Base-by-base conservation (phyloP, 441 rosid species). In the Populus hybrid region DNA sequence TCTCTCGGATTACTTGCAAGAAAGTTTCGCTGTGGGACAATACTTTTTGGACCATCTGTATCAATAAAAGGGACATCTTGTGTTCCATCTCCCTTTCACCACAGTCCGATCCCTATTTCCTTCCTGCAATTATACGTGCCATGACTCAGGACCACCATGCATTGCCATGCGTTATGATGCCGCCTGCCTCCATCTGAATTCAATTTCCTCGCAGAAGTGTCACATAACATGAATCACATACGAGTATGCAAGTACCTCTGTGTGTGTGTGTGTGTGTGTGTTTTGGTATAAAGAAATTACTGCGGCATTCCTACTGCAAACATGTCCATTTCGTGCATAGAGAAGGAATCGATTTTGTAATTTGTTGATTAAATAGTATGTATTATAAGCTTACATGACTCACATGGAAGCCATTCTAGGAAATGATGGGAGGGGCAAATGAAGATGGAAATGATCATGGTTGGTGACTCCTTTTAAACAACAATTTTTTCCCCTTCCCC, bases 371-470 rank as follows among this genome's bases (percentile, higher is more conserved):
- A 53, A 7, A 8, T 5, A 23, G 24, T 20, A 67, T 67, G 0
- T 6, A 33, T 20, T 29, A 24, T 28, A 42, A 12, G 16, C 29
- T 45, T 4, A 66, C 2, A 69, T 0, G 9, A 6, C 67, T 90
- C 91, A 84, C 89, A 84, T 85, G 89, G 84, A 76, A 69, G 80
- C 87, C 79, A 61, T 81, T 77, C 79, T 85, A 74, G 82, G 87
- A 72, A 87, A 86, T 89, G 91, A 88, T 86, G 81, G 76, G 77
- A 74, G 81, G 74, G 45, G 82, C 78, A 80, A 73, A 66, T 84
- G 86, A 87, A 83, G 76, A 83, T 86, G 86, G 85, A 75, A 83
- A 76, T 76, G 78, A 84, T 87, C 20, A 79, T 72, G 79, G 35
- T 71, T 33, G 28, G 76, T 67, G 66, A 78, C 79, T 29, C 79